Evolutionary conservation across 2,329 filamentous ascomycete species (phyloP).

Genomic region (Pestalotiopsis sp.): DNA sequence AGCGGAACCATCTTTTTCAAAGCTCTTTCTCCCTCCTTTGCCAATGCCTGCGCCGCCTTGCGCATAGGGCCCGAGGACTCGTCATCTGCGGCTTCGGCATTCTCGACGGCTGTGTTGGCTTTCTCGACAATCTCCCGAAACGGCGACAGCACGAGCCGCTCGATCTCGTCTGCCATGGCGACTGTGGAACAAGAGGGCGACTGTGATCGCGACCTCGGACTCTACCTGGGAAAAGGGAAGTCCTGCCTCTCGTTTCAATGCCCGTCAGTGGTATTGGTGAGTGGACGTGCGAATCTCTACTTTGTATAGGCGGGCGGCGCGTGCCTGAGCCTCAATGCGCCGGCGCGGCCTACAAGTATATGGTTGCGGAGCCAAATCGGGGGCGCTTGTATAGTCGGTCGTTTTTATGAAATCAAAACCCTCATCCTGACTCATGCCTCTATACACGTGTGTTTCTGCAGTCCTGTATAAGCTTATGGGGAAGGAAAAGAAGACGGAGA

Average conservation of each 20-base stretch:
- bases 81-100: slow-evolving; percentile 43
- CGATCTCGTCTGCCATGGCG: slow-evolving; percentile 35
- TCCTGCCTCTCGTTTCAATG: not conserved
- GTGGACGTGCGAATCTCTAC: not conserved
- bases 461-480: not conserved
- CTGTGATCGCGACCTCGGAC: not conserved
- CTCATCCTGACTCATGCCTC: not conserved
- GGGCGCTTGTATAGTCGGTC: not conserved
- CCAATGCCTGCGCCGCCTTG: slow-evolving; percentile 49
- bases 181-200: not conserved
- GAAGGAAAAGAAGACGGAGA: not conserved
- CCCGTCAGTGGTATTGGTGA: not conserved
- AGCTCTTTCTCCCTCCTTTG: slow-evolving; percentile 52
- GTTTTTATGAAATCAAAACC: not conserved
- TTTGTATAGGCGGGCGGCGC: not conserved
- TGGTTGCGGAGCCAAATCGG: not conserved
- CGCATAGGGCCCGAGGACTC: slow-evolving; percentile 45
- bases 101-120: slow-evolving; percentile 48
- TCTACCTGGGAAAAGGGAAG: not conserved
- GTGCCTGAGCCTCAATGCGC: not conserved
- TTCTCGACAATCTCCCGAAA: slow-evolving; percentile 58
- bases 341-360: not conserved
- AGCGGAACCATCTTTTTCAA: slow-evolving; percentile 55
- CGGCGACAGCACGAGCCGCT: slow-evolving; percentile 49
- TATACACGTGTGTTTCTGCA: not conserved